Percentiles rank a stretch among this genome's conserved stretches.
Conservation (phyloP, 2,329 filamentous ascomycete species). For the Celoporthe dispersa region DNA sequence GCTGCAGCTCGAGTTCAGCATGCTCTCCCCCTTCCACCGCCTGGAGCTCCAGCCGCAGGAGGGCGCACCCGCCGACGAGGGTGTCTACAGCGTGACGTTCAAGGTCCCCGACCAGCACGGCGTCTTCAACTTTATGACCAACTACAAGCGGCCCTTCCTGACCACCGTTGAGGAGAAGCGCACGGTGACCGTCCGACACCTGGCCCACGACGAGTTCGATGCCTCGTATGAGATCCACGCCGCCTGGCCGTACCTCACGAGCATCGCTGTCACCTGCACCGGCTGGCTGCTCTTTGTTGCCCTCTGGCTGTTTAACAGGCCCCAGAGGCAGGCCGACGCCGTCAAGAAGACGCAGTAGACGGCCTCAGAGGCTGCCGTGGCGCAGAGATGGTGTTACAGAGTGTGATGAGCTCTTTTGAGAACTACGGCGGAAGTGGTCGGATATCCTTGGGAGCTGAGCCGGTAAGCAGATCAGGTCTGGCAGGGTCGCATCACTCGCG, state of each 20-base stretch:
- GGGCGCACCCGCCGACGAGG: conserved; percentile 64
- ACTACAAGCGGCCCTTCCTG: conserved; percentile 95
- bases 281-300: conserved; percentile 87
- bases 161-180: conserved; percentile 91
- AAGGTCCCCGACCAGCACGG: conserved; percentile 94
- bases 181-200: conserved; percentile 92
- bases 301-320: conserved; percentile 79
- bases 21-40: conserved; percentile 97
- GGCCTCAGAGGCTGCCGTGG: neutral
- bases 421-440: neutral
- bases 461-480: conserved; percentile 12
- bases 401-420: neutral
- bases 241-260: conserved; percentile 93
- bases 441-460: conserved; percentile 17
- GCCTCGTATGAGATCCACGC: conserved; percentile 87
- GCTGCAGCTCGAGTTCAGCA: conserved; percentile 95
- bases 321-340: conserved; percentile 40
- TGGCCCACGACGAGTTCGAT: conserved; percentile 96
- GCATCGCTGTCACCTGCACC: conserved; percentile 79
- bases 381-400: neutral
- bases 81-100: conserved; percentile 74
- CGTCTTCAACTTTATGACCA: conserved; percentile 97
- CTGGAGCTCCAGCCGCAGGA: conserved; percentile 63
- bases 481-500: conserved; percentile 18
- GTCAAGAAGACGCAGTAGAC: conserved; percentile 54